Evolutionary conservation across 805 yeast species (phyloP).

Genomic region (Starmera dryadoides): DNA sequence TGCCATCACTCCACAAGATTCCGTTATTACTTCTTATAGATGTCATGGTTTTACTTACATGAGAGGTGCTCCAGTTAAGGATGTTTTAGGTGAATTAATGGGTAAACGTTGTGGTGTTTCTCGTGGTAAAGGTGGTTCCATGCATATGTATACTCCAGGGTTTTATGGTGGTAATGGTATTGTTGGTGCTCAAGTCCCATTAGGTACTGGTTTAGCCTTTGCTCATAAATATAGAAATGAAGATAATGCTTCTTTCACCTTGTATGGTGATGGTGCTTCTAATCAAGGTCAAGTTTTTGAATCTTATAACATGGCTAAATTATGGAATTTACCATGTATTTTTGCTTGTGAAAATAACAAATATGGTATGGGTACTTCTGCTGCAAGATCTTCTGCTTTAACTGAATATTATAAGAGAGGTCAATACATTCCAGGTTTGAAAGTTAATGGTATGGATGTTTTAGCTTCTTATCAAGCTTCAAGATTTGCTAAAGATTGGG

Average conservation of each 20-base stretch:
- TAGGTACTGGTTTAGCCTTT: conserved; percentile 97
- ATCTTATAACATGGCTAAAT: conserved; percentile 97
- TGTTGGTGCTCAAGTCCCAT: conserved; percentile 98
- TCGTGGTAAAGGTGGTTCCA: conserved; percentile 98
- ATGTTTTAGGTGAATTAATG: conserved; percentile 91
- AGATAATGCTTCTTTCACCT: conserved; percentile 71
- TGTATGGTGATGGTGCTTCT: conserved; percentile 99
- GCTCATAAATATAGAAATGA: conserved; percentile 92
- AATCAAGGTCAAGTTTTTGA: conserved; percentile 99
- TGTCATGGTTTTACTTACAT: conserved; percentile 98
- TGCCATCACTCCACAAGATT: conserved; percentile 80
- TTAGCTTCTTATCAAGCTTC: conserved; percentile 94
- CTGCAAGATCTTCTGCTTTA: conserved; percentile 93
- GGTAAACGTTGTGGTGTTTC: conserved; percentile 95
- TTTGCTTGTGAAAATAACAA: conserved; percentile 98
- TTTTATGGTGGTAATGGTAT: conserved; percentile 99
- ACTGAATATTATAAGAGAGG: conserved; percentile 98
- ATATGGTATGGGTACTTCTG: conserved; percentile 99
- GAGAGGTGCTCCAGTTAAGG: conserved; percentile 91
- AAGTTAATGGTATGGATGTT: conserved; percentile 98
- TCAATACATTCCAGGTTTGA: conserved; percentile 97
- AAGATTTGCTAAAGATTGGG: conserved; percentile 95
- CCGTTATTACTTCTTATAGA: conserved; percentile 94
- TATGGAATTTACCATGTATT: conserved; percentile 92
- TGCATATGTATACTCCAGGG: conserved; percentile 96